Conservation (phyloP, 208 protist species). For the Crithidia bombi region DNA sequence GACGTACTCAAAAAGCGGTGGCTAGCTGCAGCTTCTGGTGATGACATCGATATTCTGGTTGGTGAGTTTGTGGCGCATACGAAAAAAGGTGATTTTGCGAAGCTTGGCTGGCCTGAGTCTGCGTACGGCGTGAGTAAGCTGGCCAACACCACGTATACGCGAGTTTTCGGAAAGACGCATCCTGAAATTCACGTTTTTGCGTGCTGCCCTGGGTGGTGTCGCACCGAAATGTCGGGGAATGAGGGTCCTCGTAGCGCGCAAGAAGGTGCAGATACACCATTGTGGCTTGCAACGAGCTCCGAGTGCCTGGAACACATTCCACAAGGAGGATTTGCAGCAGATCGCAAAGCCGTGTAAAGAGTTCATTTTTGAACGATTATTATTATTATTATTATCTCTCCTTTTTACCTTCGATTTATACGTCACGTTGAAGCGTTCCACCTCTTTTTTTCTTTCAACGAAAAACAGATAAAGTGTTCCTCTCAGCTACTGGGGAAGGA, state of each 20-base stretch:
- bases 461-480: background rate
- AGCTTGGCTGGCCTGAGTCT: slow-evolving; percentile 36
- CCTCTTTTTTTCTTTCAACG: background rate
- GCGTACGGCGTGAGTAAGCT: slow-evolving; percentile 55
- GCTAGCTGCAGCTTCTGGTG: slow-evolving; percentile 19
- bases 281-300: slow-evolving; percentile 35
- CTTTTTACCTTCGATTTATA: background rate
- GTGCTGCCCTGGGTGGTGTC: slow-evolving; percentile 49
- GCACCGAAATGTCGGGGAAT: slow-evolving; percentile 30
- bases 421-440: background rate
- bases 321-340: slow-evolving; percentile 28
- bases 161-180: slow-evolving; percentile 20
- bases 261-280: slow-evolving; percentile 37
- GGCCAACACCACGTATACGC: slow-evolving; percentile 35
- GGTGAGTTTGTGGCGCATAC: slow-evolving; percentile 33
- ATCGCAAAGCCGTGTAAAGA: slow-evolving; percentile 20
- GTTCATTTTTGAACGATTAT: slow-evolving; percentile 16
- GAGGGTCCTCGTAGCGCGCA: slow-evolving; percentile 26
- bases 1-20: slow-evolving; percentile 21
- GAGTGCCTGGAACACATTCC: slow-evolving; percentile 21
- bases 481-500: no score
- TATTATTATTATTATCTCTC: slow-evolving; percentile 21
- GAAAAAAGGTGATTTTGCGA: slow-evolving; percentile 23
- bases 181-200: slow-evolving; percentile 36
- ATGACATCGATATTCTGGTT: slow-evolving; percentile 31